These are phyloP conservation scores for Xylaria intraflava DNA, from an alignment of 495 filamentous ascomycete species.

Conservation along the genomic window DNA sequence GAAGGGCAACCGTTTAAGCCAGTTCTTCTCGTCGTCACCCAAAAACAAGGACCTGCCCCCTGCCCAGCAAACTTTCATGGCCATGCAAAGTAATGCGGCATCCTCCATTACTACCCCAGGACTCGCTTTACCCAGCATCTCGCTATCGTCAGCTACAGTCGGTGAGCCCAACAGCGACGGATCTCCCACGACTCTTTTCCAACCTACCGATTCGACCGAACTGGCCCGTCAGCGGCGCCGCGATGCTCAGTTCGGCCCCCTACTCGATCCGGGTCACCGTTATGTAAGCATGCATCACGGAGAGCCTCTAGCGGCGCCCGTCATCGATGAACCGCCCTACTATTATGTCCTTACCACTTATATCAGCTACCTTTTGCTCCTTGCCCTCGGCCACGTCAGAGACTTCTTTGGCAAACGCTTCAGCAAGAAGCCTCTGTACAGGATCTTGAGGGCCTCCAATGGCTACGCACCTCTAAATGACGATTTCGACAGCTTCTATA, in stretches of 20 bases:
- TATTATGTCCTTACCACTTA: constrained; percentile 96
- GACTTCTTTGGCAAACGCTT: constrained; percentile 98
- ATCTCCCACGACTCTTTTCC: constrained; percentile 73
- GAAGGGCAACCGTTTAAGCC: constrained; percentile 50
- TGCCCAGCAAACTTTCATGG: constrained; percentile 53
- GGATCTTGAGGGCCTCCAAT: constrained; percentile 71
- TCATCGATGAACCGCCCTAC: constrained; percentile 95
- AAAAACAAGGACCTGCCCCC: constrained; percentile 56
- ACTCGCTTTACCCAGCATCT: constrained; percentile 84
- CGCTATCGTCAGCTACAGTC: constrained; percentile 77
- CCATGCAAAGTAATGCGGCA: constrained; percentile 54
- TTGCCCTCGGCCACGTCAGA: constrained; percentile 87
- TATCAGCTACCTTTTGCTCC: constrained; percentile 92
- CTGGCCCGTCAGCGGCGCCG: constrained; percentile 63
- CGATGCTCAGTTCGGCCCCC: constrained; percentile 88
- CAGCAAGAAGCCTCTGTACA: constrained; percentile 69
- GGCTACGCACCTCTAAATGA: constrained; percentile 96
- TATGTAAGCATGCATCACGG: constrained; percentile 83
- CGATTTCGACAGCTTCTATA: constrained; percentile 98
- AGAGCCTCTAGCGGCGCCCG: constrained; percentile 66
- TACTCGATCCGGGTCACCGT: constrained; percentile 70
- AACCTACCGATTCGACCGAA: constrained; percentile 86
- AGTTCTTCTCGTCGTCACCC: constrained; percentile 61
- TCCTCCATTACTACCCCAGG: constrained; percentile 63
- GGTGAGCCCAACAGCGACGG: constrained; percentile 66